Evolutionary conservation across 108 stramenopile genomes (phyloP).

Genomic region (Ochromonas danica): DNA sequence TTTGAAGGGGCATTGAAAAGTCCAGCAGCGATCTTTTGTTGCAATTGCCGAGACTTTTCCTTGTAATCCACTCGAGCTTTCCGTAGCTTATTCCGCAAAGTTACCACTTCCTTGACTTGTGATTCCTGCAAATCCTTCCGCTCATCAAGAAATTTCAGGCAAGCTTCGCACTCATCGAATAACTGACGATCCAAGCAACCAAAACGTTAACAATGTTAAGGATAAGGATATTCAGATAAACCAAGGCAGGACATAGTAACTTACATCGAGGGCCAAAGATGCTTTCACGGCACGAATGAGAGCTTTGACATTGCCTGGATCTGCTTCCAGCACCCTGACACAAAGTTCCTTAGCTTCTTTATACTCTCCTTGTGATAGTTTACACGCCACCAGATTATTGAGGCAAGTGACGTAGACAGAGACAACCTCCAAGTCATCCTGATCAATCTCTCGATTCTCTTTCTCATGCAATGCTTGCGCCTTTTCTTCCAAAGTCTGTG

Average conservation of each 20-base stretch:
- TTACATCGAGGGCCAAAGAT: neutral
- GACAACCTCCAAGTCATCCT: neutral
- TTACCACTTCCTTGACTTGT: too few species aligned
- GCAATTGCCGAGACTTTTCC: neutral
- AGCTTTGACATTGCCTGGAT: conserved; percentile 12
- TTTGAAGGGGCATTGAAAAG: neutral
- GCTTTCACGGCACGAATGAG: conserved; percentile 5
- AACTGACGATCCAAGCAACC: neutral
- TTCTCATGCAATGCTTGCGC: neutral
- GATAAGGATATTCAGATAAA: too few species aligned
- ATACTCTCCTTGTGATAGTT: neutral
- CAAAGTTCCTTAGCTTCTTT: neutral
- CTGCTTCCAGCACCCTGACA: neutral
- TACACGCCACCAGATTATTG: neutral
- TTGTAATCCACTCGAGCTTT: conserved; percentile 1
- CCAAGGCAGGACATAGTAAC: neutral
- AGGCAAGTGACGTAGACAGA: neutral
- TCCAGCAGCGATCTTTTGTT: neutral
- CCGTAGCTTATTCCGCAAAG: too few species aligned
- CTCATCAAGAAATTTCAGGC: conserved; percentile 6
- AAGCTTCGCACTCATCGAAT: conserved; percentile 23
- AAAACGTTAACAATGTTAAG: too few species aligned
- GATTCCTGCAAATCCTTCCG: neutral
- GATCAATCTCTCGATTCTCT: neutral
- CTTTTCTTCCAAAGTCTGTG: neutral